These are phyloP conservation scores for Cryptomeria japonica DNA, from an alignment of 75 land plant species.

Conservation along the genomic window DNA sequence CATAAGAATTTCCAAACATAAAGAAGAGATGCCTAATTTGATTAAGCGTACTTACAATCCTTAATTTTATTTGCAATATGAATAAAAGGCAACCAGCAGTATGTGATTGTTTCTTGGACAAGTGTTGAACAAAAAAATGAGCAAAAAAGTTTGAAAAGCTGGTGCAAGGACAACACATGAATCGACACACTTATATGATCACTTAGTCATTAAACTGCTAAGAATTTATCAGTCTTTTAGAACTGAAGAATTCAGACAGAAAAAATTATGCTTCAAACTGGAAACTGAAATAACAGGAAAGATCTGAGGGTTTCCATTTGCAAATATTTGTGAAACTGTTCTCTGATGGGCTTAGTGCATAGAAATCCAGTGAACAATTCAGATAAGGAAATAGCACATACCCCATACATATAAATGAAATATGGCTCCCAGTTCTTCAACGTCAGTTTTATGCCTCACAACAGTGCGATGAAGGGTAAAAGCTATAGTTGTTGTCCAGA, in stretches of 20 bases:
- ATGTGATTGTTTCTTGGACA: neutral
- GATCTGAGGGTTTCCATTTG: neutral
- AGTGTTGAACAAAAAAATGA: neutral
- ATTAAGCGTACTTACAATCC: neutral
- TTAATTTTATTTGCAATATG: constrained; percentile 1
- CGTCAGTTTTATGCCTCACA: constrained; percentile 93
- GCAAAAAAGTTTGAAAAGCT: constrained; percentile 2
- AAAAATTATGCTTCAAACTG: neutral
- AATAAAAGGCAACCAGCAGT: neutral
- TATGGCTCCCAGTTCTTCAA: constrained; percentile 83
- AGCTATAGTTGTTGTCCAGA: constrained; percentile 96
- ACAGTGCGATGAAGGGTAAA: constrained; percentile 97
- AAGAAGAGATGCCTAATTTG: neutral
- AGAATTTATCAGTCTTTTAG: neutral
- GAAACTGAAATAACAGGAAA: neutral
- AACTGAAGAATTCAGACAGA: neutral
- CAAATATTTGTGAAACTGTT: neutral
- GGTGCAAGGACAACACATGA: neutral
- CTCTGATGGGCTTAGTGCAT: neutral
- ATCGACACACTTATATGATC: neutral
- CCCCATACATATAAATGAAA: constrained; percentile 98
- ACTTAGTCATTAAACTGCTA: neutral
- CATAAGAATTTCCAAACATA: neutral
- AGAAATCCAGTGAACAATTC: neutral
- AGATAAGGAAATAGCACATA: constrained; percentile 29